Evolutionary conservation across 2,329 filamentous ascomycete species (phyloP), one percentile per base, ranked within the genome.

Genomic region (Xylaria digitata): DNA sequence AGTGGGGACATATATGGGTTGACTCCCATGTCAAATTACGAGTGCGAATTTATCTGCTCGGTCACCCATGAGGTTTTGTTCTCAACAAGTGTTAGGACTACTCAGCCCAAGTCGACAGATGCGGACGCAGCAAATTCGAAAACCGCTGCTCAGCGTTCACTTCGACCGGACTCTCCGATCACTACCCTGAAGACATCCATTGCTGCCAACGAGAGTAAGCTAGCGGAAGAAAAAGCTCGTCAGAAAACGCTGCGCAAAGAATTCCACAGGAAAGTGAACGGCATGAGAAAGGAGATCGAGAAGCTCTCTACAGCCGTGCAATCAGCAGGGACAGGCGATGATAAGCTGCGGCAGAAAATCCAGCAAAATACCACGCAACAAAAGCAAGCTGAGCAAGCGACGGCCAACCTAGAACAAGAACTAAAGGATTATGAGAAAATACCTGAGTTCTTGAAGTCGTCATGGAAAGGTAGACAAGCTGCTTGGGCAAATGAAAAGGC

Each of bases 111-210:
- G 65, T 81, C 78, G 48, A 75, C 79, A 30, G 81, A 83, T 65
- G 75, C 78, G 23, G 72, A 79, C 21, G 68, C 76, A 32, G 76
- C 77, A 66, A 75, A 71, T 63, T 73, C 72, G 26, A 75, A 77
- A 55, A 75, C 84, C 17, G 80, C 80, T 61, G 80, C 80, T 30
- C 88, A 89, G 74, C 86, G 88, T 65, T 86, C 87, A 19, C 85
- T 91, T 40, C 88, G 90, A 55, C 91, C 92, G 30, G 90, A 92
- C 69, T 94, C 92, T 13, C 92, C 92, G 2, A 89, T 88, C 9
- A 92, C 91, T 9, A 94, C 92, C 1, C 84, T 95, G 45, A 90
- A 88, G 77, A 92, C 91, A 34, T 93, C 92, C 1, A 93, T 94
- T 72, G 87, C 87, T 53, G 87, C 90, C 11, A 88, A 90, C 55